Conservation (phyloP, 306 rosid genomes). For the Quercus dentata region DNA sequence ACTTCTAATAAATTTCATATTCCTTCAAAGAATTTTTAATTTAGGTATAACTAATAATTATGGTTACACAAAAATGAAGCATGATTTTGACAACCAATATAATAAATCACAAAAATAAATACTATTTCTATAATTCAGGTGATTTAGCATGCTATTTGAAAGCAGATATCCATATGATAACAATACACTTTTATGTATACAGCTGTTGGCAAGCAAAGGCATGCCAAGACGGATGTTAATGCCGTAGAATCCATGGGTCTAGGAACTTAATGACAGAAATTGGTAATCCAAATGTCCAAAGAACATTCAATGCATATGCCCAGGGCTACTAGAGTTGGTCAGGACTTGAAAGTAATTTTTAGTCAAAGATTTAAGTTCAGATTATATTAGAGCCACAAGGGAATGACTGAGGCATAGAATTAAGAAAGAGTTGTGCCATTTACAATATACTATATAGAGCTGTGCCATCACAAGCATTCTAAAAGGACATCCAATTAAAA, state of each 20-base stretch:
- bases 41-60: too few species aligned
- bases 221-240: background rate
- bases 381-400: background rate
- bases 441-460: background rate
- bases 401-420: background rate
- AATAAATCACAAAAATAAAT: background rate
- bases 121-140: background rate
- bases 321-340: background rate
- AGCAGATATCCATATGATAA: background rate
- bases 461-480: too few species aligned
- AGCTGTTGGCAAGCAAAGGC: background rate
- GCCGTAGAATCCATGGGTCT: background rate
- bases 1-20: too few species aligned
- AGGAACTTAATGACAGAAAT: background rate
- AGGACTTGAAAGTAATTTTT: background rate
- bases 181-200: background rate
- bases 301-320: background rate
- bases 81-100: conserved; percentile 22
- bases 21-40: too few species aligned
- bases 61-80: conserved; percentile 11
- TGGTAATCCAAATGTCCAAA: background rate
- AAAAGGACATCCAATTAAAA: too few species aligned
- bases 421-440: background rate
- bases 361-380: background rate
- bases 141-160: background rate